A percentile compares a stretch with the other conserved stretches of the same genome.
These are phyloP conservation scores for Phytophthora crassamura DNA, from an alignment of 352 stramenopile species.

Conservation along the genomic window DNA sequence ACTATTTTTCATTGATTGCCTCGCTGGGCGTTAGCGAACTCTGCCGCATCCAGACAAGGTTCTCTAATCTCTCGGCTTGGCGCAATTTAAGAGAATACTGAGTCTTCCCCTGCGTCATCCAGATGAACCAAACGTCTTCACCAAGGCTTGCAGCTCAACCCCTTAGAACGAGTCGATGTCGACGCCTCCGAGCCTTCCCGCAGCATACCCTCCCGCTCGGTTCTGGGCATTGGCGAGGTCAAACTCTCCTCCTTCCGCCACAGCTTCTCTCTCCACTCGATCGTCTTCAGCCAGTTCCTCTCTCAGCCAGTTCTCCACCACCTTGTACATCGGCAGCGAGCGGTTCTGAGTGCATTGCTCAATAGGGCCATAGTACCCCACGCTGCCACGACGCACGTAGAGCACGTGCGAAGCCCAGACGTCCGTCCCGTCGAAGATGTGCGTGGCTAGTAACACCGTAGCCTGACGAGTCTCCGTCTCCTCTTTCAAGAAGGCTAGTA, in stretches of 20 bases:
- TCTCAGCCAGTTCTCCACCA: slow-evolving; percentile 94
- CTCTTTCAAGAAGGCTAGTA: slow-evolving; percentile 93
- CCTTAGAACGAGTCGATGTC: slow-evolving; percentile 45
- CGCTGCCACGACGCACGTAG: slow-evolving; percentile 83
- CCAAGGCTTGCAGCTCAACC: background rate
- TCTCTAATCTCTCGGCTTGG: no score
- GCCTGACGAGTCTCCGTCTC: slow-evolving; percentile 67
- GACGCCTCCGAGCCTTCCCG: slow-evolving; percentile 68
- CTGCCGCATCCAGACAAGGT: no score
- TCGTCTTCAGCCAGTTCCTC: slow-evolving; percentile 90
- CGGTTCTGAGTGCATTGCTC: slow-evolving; percentile 72
- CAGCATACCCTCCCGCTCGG: slow-evolving; percentile 75
- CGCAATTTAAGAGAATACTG: no score
- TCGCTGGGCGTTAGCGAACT: no score
- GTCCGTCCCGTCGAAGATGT: slow-evolving; percentile 99
- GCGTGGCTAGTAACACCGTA: slow-evolving; percentile 85
- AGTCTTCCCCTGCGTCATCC: no score
- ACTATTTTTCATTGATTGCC: no score
- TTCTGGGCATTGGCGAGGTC: slow-evolving; percentile 77
- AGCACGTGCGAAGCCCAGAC: slow-evolving; percentile 95
- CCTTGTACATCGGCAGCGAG: slow-evolving; percentile 87
- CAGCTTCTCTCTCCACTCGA: slow-evolving; percentile 64
- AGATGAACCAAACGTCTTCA: no score
- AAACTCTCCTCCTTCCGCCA: slow-evolving; percentile 42
- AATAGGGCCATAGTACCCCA: slow-evolving; percentile 70